Evolutionary conservation across 1,284 basidiomycete species (phyloP).

Genomic region (Irpex sp.): DNA sequence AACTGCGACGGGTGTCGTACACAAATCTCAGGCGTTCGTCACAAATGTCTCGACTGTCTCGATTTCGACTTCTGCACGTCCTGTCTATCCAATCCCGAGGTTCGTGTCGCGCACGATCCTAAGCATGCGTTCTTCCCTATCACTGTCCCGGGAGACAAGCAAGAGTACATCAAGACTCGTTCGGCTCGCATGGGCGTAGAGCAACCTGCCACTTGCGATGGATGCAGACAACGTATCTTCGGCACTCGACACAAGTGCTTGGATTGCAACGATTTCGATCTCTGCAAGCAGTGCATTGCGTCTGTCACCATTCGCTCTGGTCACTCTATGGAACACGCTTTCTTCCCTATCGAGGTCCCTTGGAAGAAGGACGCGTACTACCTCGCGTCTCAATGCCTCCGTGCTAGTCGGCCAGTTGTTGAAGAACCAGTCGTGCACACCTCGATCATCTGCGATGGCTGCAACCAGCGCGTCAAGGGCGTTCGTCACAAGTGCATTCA

Average conservation of each 20-base stretch:
- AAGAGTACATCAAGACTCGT: not conserved
- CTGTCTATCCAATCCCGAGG: constrained; percentile 6
- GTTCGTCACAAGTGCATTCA: constrained; percentile 68
- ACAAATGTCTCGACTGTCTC: constrained; percentile 27
- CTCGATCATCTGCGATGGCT: constrained; percentile 55
- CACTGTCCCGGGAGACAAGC: constrained; percentile 2
- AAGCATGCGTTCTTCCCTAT: constrained; percentile 14
- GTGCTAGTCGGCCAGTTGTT: not conserved
- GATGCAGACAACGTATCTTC: constrained; percentile 12
- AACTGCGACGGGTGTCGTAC: constrained; percentile 28
- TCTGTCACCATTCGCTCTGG: constrained; percentile 2
- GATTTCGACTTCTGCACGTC: constrained; percentile 16
- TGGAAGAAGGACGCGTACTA: not conserved
- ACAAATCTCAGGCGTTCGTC: constrained; percentile 26
- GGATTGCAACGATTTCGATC: constrained; percentile 20
- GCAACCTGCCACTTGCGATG: constrained; percentile 7
- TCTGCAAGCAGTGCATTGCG: constrained; percentile 13
- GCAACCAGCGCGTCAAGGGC: constrained; percentile 48
- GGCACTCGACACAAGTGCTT: constrained; percentile 29
- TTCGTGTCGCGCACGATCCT: constrained; percentile 4
- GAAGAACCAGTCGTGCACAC: constrained; percentile 22
- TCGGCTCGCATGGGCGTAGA: not conserved
- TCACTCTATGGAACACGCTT: constrained; percentile 11
- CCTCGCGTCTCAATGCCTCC: not conserved
- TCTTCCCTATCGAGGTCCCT: constrained; percentile 13